phyloP scores from a whole-genome alignment of 352 stramenopile species.

The Discostella stelligera region DNA sequence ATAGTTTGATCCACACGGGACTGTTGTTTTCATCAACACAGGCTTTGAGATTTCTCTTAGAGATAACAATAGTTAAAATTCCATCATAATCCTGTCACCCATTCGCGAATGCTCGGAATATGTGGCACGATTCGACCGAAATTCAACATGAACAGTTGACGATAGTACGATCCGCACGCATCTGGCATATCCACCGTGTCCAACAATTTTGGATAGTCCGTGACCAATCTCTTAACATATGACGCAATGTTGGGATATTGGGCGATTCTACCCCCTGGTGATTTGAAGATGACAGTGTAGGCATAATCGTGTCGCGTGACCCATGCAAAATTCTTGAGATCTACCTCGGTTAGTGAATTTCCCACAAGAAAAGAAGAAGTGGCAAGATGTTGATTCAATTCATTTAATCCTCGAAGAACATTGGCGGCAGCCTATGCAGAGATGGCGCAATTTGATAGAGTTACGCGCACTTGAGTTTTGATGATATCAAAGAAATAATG shows the following conservation, averaged over 20 bases:
- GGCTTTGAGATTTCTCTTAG: too few species aligned
- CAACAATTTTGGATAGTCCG: slow-evolving; percentile 43
- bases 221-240: slow-evolving; percentile 54
- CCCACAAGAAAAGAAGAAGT: slow-evolving; percentile 55
- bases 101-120: slow-evolving; percentile 45
- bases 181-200: slow-evolving; percentile 72
- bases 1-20: too few species aligned
- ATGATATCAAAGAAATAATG: slow-evolving; percentile 24
- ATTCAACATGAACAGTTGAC: slow-evolving; percentile 79
- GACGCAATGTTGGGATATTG: slow-evolving; percentile 64
- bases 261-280: slow-evolving; percentile 49
- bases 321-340: slow-evolving; percentile 75
- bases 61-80: neutral
- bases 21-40: too few species aligned
- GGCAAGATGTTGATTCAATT: slow-evolving; percentile 57
- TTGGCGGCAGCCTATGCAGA: slow-evolving; percentile 47
- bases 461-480: neutral
- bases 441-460: neutral
- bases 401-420: slow-evolving; percentile 63
- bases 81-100: slow-evolving; percentile 30
- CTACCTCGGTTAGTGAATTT: slow-evolving; percentile 68
- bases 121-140: slow-evolving; percentile 62
- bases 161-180: slow-evolving; percentile 69
- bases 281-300: slow-evolving; percentile 72
- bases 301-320: slow-evolving; percentile 77